A percentile compares a stretch with the other conserved stretches of the same genome.
Conservation (phyloP, 176 grass and related monocot species). For the Bonia amplexicaulis region DNA sequence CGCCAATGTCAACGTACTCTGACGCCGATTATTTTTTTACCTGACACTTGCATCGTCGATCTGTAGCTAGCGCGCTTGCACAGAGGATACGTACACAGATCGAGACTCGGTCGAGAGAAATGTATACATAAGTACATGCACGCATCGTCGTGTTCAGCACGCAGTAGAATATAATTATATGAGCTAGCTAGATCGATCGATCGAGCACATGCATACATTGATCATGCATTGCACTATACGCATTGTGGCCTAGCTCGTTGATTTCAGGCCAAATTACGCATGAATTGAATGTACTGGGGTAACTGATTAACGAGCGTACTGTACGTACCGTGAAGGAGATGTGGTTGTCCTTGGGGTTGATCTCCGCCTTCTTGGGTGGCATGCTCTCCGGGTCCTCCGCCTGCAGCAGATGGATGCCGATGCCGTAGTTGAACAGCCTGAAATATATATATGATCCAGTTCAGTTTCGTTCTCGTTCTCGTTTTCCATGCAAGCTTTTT, state of each 20-base stretch:
- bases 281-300: not conserved
- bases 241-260: not conserved
- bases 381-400: slow-evolving; percentile 48
- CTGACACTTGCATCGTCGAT: not conserved
- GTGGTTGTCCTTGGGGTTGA: slow-evolving; percentile 91
- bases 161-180: not conserved
- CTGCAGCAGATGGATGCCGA: slow-evolving; percentile 78
- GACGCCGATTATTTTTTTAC: no score
- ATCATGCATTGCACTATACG: no score
- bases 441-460: not conserved
- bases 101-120: not conserved
- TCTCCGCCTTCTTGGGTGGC: slow-evolving; percentile 56
- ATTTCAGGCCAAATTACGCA: not conserved
- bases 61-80: not conserved
- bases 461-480: not conserved
- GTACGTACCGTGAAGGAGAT: slow-evolving; percentile 64
- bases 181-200: not conserved
- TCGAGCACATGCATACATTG: not conserved
- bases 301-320: not conserved
- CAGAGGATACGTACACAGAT: not conserved
- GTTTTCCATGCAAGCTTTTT: not conserved
- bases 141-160: not conserved
- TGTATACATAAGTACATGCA: no score
- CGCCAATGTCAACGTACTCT: not conserved
- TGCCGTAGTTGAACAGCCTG: slow-evolving; percentile 85